Base-by-base conservation (phyloP, 75 land plant genomes). In the Chamaecyparis obtusa region DNA sequence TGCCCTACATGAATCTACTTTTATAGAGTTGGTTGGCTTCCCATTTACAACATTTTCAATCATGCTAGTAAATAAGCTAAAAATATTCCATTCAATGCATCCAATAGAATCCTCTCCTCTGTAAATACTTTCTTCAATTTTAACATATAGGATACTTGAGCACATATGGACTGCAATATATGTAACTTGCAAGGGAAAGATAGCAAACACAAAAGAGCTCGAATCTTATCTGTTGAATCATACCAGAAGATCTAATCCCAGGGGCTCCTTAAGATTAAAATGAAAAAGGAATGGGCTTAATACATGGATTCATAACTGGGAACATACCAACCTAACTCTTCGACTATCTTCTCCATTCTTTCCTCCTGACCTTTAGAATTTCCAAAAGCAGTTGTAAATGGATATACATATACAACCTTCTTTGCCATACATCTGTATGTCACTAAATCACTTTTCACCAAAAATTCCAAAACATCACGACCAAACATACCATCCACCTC, bases 401-500 rank as follows among this genome's bases (percentile, higher is more conserved):
- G 99, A 78, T 96, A 97, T 27, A 97, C 82, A 83, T 93, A 97
- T 9, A 92, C 88, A 2, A 97, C 99, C 83, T 97, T 96, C 67
- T 87, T 93, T 64, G 99, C 98, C 92, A 97, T 89, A 16, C 90
- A 85, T 86, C 99, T 89, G 85, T 95, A 97, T 2, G 94, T 88
- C 56, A 95, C 98, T 37, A 93, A 89, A 91, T 95, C 94, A 44
- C 85, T 90, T 83, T 93, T 95, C 76, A 97, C 94, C 87, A 96
- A 86, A 88, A 97, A 97, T 90, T 97, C 99, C 36, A 97, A 76
- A 30, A 93, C 90, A 84, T 97, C 99, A 16, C 95, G 93, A 10
- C 96, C 96, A 55, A 97, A 91, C 21, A 93, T 89, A 35, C 98
- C 99, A 94, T 97, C 96, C 35, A 97, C 94, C 85, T 96, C 98